A percentile compares a stretch with the other conserved stretches of the same genome.
Conservation (phyloP, 2,329 filamentous ascomycete species). For the Ascocoryne sarcoides region DNA sequence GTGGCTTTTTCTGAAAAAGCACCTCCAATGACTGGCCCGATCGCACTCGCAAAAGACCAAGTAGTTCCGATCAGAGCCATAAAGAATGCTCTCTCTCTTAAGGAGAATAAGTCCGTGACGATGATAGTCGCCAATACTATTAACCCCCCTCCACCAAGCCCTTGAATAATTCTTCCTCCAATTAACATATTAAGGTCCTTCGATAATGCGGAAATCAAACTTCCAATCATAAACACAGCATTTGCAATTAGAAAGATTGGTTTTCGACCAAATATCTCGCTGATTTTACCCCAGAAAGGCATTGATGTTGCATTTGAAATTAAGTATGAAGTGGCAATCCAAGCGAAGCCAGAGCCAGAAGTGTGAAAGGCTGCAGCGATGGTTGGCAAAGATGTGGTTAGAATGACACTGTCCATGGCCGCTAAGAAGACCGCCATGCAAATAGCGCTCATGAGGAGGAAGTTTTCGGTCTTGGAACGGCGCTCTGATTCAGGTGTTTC, state of each 20-base stretch:
- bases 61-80: slow-evolving; percentile 57
- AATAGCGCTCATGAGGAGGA: no score
- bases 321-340: slow-evolving; percentile 65
- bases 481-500: no score
- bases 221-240: slow-evolving; percentile 53
- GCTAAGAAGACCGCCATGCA: no score
- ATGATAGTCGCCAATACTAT: slow-evolving; percentile 42
- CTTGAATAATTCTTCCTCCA: slow-evolving; percentile 35
- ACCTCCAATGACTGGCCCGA: neutral
- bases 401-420: slow-evolving; percentile 34
- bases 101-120: slow-evolving; percentile 43
- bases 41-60: slow-evolving; percentile 41
- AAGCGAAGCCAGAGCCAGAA: slow-evolving; percentile 49
- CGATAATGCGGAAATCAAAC: slow-evolving; percentile 51
- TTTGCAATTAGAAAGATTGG: slow-evolving; percentile 43
- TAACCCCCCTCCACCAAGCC: slow-evolving; percentile 42
- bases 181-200: slow-evolving; percentile 55
- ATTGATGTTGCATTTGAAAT: slow-evolving; percentile 55
- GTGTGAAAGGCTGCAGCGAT: slow-evolving; percentile 41
- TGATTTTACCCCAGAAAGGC: slow-evolving; percentile 57
- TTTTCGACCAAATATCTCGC: slow-evolving; percentile 46
- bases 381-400: slow-evolving; percentile 49
- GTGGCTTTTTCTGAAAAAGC: neutral
- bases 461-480: no score
- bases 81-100: slow-evolving; percentile 36